phyloP scores from a whole-genome alignment of 2,329 filamentous ascomycete species.

The Amphichorda felina region DNA sequence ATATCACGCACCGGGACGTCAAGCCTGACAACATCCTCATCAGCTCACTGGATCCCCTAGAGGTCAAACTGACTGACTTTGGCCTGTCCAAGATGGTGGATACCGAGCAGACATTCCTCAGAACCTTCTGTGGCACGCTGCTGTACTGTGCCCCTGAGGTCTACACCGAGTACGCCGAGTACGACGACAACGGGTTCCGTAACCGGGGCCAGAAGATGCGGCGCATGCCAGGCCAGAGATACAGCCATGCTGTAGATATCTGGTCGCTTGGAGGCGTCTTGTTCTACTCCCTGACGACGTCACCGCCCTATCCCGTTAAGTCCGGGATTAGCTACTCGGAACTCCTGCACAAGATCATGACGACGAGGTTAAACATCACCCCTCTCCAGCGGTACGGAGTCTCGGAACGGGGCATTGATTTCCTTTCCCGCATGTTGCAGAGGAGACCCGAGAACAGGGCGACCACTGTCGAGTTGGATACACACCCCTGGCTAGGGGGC shows the following conservation, averaged over 20 bases:
- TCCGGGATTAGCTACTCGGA: constrained; percentile 66
- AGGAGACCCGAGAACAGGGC: constrained; percentile 69
- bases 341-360: constrained; percentile 82
- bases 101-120: constrained; percentile 80
- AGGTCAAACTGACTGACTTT: constrained; percentile 91
- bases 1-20: constrained; percentile 95
- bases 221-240: constrained; percentile 50
- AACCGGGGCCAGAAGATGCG: constrained; percentile 51
- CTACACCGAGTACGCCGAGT: constrained; percentile 61
- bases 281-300: constrained; percentile 71
- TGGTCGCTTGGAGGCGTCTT: constrained; percentile 94
- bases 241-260: constrained; percentile 86
- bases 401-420: constrained; percentile 58
- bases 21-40: constrained; percentile 98
- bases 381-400: constrained; percentile 48
- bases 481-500: constrained; percentile 59
- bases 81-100: constrained; percentile 91
- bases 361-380: constrained; percentile 51
- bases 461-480: constrained; percentile 56
- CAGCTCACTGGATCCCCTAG: constrained; percentile 56
- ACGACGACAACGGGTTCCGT: constrained; percentile 58
- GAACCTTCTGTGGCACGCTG: constrained; percentile 92
- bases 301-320: constrained; percentile 70
- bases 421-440: constrained; percentile 69
- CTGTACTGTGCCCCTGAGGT: constrained; percentile 96